phyloP scores from a whole-genome alignment of 352 stramenopile genomes.

The Labyrinthula sp. region DNA sequence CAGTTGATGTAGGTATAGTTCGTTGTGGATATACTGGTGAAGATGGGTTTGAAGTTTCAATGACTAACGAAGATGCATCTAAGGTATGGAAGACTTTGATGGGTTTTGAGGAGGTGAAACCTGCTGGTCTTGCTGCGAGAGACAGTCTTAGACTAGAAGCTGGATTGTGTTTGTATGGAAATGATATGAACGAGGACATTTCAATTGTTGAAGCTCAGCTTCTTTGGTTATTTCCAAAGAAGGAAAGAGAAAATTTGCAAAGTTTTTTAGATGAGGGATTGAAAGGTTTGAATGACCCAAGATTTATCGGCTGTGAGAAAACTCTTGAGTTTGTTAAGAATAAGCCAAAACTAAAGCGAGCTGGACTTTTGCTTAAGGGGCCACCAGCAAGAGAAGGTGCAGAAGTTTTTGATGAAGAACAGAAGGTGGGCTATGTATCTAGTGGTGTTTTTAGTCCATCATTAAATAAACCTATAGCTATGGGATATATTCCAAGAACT shows the following conservation, averaged over 20 bases:
- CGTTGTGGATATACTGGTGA: slow-evolving; percentile 97
- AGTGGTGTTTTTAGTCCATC: slow-evolving; percentile 83
- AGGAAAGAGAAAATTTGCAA: slow-evolving; percentile 1
- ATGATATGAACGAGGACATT: slow-evolving; percentile 81
- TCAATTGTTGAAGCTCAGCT: slow-evolving; percentile 79
- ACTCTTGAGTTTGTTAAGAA: slow-evolving; percentile 81
- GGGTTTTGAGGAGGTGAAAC: slow-evolving; percentile 44
- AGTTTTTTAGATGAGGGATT: slow-evolving; percentile 33
- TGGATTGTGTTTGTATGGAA: slow-evolving; percentile 90
- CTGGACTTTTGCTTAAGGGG: slow-evolving; percentile 83
- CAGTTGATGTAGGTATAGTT: slow-evolving; percentile 51
- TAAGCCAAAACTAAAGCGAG: slow-evolving; percentile 72
- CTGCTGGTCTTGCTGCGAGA: slow-evolving; percentile 71
- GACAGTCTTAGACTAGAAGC: slow-evolving; percentile 90
- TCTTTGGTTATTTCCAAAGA: slow-evolving; percentile 67
- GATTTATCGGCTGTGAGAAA: slow-evolving; percentile 75
- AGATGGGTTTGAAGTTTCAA: slow-evolving; percentile 91
- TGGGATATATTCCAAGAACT: slow-evolving; percentile 85
- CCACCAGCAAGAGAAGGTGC: slow-evolving; percentile 65
- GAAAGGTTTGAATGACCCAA: slow-evolving; percentile 52
- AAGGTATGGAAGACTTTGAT: slow-evolving; percentile 51
- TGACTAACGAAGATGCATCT: slow-evolving; percentile 40
- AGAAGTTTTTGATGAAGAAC: slow-evolving; percentile 25
- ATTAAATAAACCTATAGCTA: slow-evolving; percentile 84
- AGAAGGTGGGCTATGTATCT: slow-evolving; percentile 63